Conservation (phyloP, 331 rosid genomes). For the Erythrophleum ivorense region DNA sequence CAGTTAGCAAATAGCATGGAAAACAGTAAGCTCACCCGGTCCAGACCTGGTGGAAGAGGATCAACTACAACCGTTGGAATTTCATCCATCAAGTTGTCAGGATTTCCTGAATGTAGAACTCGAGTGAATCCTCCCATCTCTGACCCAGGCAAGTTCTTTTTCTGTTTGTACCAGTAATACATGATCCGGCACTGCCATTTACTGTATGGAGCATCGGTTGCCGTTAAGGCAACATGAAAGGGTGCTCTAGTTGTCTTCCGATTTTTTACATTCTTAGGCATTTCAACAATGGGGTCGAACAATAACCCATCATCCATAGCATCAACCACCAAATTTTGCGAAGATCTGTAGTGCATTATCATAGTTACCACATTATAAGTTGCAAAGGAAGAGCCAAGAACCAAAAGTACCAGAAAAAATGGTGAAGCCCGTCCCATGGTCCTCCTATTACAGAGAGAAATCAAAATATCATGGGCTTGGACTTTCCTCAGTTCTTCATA, state of each 20-base stretch:
- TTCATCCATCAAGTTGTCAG: constrained; percentile 95
- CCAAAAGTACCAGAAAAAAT: constrained; percentile 63
- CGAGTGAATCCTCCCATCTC: constrained; percentile 97
- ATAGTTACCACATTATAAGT: constrained; percentile 75
- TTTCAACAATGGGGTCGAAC: constrained; percentile 73
- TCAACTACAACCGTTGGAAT: constrained; percentile 91
- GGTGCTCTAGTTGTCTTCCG: constrained; percentile 55
- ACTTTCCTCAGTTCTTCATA: constrained; percentile 42
- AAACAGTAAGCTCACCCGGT: constrained; percentile 67
- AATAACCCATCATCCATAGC: constrained; percentile 38
- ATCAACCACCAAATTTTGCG: constrained; percentile 45
- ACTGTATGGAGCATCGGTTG: constrained; percentile 86
- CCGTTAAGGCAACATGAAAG: constrained; percentile 90
- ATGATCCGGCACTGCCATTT: constrained; percentile 94
- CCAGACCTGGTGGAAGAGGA: constrained; percentile 91
- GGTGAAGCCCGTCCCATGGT: constrained; percentile 69
- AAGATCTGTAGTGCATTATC: constrained; percentile 61
- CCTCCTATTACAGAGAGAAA: constrained; percentile 58
- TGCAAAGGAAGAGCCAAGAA: constrained; percentile 78
- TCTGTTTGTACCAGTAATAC: constrained; percentile 89
- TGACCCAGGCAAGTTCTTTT: constrained; percentile 72
- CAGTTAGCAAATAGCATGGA: background rate
- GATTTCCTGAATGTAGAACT: constrained; percentile 81
- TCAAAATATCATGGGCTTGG: constrained; percentile 44
- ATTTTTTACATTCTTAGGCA: constrained; percentile 67